These are phyloP conservation scores for Pleurotus citrinopileatus DNA, from an alignment of 768 basidiomycete species.

Conservation along the genomic window DNA sequence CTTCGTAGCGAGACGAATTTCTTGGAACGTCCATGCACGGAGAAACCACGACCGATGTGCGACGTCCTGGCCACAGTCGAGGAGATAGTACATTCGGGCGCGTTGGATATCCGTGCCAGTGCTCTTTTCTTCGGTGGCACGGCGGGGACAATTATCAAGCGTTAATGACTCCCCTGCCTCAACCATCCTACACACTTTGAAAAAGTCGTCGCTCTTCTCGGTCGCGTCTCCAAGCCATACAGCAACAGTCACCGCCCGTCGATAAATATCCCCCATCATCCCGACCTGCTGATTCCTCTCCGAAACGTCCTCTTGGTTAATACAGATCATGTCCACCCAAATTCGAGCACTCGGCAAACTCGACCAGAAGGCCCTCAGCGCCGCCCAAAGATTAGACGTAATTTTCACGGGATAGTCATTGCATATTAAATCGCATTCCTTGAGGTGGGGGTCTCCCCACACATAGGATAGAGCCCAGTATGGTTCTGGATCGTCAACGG, in stretches of 20 bases:
- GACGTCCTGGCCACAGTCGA: not conserved
- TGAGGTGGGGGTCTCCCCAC: not conserved
- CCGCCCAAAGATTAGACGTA: not conserved
- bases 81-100: not conserved
- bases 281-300: not conserved
- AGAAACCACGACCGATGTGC: not conserved
- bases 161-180: not conserved
- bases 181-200: not conserved
- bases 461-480: conserved; percentile 2
- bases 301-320: not conserved
- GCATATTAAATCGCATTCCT: not conserved
- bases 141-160: not conserved
- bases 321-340: not conserved
- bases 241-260: not conserved
- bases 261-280: not conserved
- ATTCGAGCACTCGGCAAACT: not conserved
- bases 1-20: not conserved
- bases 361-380: not conserved
- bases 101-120: not conserved
- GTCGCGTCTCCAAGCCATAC: not conserved
- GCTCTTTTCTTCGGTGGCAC: not conserved
- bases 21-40: not conserved
- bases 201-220: not conserved
- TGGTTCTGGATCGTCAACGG: not conserved
- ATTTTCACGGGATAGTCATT: not conserved